Evolutionary conservation across 768 basidiomycete species (phyloP), one percentile per base, ranked within the genome.

Genomic region (Boletus rubropictus): DNA sequence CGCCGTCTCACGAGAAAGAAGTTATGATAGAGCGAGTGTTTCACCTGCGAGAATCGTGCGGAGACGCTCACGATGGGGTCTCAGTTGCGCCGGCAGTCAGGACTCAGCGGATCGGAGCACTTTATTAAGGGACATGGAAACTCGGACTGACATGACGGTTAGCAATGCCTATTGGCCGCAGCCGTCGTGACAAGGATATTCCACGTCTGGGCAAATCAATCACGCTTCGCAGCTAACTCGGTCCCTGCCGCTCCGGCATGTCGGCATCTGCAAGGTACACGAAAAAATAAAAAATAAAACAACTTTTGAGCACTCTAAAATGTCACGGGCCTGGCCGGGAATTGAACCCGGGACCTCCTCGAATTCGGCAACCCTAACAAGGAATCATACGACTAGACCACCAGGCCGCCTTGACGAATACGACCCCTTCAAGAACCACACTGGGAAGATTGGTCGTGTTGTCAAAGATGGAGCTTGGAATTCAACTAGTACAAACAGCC

Each of bases 331-430:
- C 81, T 82, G 74, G 77, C 81, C 78, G 82, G 82, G 83, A 84
- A 84, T 85, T 84, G 83, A 86, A 85, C 84, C 82, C 82, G 77
- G 82, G 81, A 84, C 84, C 84, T 85, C 82, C 82, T 83, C 81
- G 67, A 58, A 22, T 51, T 34, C 7, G 33, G 40, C 22, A 49
- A 48, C 76, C 76, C 76, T 73, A 78, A 78, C 74, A 74, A 77
- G 74, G 77, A 77, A 77, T 79, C 77, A 77, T 78, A 75, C 77
- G 73, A 77, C 76, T 78, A 78, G 75, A 77, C 75, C 74, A 77
- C 69, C 73, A 76, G 74, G 76, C 75, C 75, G 49, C 35, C 17
- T 9, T 27, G 38, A 7, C 8, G 31, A 22, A 37, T 41, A 22
- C 28, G 20, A 7, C 35, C n/a, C 41, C 10, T 24, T 25, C 22